phyloP scores from a whole-genome alignment of 805 yeast species.

The Aciculoconidium aculeatum region DNA sequence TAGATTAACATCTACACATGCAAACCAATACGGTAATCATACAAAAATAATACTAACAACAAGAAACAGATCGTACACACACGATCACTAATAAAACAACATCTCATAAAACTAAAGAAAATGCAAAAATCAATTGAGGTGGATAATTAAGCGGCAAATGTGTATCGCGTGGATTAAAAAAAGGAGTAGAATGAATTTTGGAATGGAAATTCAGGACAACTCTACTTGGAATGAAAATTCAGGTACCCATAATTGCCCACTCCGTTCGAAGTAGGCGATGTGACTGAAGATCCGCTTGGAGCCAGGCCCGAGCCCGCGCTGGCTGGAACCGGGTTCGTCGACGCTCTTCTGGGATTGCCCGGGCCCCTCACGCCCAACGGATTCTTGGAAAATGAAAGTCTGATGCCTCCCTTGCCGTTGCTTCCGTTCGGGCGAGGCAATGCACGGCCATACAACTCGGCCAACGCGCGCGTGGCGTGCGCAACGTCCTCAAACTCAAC shows the following conservation, averaged over 20 bases:
- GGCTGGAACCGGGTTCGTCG: constrained; percentile 22
- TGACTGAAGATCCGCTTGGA: constrained; percentile 3
- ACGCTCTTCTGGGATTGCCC: constrained; percentile 38
- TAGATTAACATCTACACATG: no score
- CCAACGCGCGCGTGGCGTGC: constrained; percentile 88
- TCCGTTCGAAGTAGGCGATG: constrained; percentile 12
- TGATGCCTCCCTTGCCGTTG: constrained; percentile 84
- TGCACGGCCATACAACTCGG: constrained; percentile 89
- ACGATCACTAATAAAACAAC: no score
- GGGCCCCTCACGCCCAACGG: constrained; percentile 94
- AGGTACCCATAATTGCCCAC: constrained; percentile 34
- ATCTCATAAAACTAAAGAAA: constrained; percentile 6
- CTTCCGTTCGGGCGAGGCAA: constrained; percentile 72
- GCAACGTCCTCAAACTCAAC: constrained; percentile 97
- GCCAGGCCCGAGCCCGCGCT: constrained; percentile 8
- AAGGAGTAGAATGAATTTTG: constrained; percentile 10
- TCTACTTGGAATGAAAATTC: no score
- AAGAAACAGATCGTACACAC: no score
- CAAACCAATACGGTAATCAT: no score
- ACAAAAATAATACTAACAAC: no score
- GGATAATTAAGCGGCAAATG: no score
- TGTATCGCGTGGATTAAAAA: constrained; percentile 7
- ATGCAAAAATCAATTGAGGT: no score
- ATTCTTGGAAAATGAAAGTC: constrained; percentile 90
- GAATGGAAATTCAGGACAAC: no score